A percentile compares a stretch with the other conserved stretches of the same genome.
phyloP scores from a whole-genome alignment of 2,329 filamentous ascomycete species.

The Clarireedia hainanense region DNA sequence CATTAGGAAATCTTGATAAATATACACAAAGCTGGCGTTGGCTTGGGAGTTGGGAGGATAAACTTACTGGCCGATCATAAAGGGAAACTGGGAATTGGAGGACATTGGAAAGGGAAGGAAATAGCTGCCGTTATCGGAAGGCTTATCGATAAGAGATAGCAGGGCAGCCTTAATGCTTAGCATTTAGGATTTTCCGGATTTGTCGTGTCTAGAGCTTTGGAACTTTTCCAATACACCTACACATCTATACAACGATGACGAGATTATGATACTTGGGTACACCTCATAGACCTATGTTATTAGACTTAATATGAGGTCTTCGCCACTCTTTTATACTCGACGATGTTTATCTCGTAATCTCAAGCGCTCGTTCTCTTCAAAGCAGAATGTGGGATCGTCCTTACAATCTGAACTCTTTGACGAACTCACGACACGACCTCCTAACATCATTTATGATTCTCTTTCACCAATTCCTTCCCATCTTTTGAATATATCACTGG shows the following conservation, averaged over 20 bases:
- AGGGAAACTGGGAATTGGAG: not conserved
- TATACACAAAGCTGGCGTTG: constrained; percentile 59
- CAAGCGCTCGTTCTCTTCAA: not conserved
- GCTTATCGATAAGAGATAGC: constrained; percentile 8
- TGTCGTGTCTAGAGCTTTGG: not conserved
- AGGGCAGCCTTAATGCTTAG: not conserved
- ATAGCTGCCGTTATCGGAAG: constrained; percentile 2
- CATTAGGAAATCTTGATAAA: constrained; percentile 48
- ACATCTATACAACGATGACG: not conserved
- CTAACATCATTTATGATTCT: constrained; percentile 36
- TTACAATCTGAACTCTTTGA: constrained; percentile 14
- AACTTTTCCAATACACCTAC: not conserved
- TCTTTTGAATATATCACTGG: constrained; percentile 56
- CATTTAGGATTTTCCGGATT: not conserved
- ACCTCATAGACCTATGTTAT: not conserved
- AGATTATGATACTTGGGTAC: not conserved
- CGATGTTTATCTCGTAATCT: not conserved
- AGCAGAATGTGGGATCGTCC: constrained; percentile 3
- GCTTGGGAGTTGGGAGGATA: constrained; percentile 55
- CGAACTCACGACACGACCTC: constrained; percentile 18
- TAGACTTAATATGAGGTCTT: constrained; percentile 10
- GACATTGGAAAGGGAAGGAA: not conserved
- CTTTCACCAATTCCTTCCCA: constrained; percentile 54
- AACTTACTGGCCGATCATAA: constrained; percentile 2
- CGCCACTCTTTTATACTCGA: constrained; percentile 3